Conservation (phyloP, 2,329 filamentous ascomycete genomes). For the Monosporascus sp. region DNA sequence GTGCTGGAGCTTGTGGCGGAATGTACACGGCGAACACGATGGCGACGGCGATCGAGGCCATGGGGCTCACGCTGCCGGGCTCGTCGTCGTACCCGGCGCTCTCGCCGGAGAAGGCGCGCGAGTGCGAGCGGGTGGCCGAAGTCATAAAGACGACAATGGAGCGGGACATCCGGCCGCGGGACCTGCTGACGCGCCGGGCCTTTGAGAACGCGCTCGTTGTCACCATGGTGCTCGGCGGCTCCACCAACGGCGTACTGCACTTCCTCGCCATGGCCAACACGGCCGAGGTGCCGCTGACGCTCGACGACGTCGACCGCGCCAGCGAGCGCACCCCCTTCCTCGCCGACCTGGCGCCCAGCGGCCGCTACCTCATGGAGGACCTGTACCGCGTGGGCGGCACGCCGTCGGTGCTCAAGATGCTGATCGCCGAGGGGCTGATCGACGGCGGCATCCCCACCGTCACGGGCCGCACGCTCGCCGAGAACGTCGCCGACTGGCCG, state of each 20-base stretch:
- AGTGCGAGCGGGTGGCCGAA: conserved; percentile 76
- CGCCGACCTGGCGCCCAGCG: conserved; percentile 78
- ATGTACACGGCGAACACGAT: conserved; percentile 94
- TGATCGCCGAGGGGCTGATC: conserved; percentile 65
- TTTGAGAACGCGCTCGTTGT: conserved; percentile 88
- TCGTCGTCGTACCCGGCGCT: conserved; percentile 79
- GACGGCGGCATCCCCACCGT: conserved; percentile 68
- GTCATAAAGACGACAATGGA: conserved; percentile 78
- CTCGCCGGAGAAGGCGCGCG: conserved; percentile 77
- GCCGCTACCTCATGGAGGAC: conserved; percentile 77
- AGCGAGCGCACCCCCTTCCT: conserved; percentile 81
- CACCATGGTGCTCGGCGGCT: conserved; percentile 88
- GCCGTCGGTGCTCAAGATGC: conserved; percentile 68
- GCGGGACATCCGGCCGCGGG: conserved; percentile 73
- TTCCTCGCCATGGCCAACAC: conserved; percentile 87
- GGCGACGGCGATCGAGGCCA: conserved; percentile 85
- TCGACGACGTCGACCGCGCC: conserved; percentile 80
- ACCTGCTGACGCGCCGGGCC: conserved; percentile 72
- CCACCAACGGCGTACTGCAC: conserved; percentile 84
- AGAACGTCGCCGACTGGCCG: conserved; percentile 67
- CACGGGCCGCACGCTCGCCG: conserved; percentile 68
- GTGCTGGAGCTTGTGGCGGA: conserved; percentile 70
- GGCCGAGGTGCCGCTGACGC: conserved; percentile 68
- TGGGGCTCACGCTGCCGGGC: conserved; percentile 77
- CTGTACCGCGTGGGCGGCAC: conserved; percentile 73